Evolutionary conservation across 2,329 filamentous ascomycete genomes (phyloP).

Genomic region (Cucurbitaria berberidis): DNA sequence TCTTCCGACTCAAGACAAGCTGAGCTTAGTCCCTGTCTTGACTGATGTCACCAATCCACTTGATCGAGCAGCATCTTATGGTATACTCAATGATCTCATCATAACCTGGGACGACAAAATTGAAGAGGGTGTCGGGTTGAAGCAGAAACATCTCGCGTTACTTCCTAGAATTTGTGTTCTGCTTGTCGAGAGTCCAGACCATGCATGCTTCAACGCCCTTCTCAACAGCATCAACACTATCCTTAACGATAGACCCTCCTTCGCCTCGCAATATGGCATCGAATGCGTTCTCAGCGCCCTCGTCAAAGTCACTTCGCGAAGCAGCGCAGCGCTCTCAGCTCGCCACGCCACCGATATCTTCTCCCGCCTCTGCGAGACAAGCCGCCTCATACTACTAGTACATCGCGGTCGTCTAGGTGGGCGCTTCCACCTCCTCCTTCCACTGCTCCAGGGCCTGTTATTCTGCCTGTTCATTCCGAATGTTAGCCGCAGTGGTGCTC

Average conservation of each 20-base stretch:
- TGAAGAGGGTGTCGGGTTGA: slow-evolving; percentile 27
- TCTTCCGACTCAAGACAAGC: slow-evolving; percentile 26
- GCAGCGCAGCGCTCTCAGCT: slow-evolving; percentile 34
- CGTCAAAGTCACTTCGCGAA: slow-evolving; percentile 42
- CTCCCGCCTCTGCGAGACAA: slow-evolving; percentile 60
- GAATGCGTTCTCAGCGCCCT: slow-evolving; percentile 51
- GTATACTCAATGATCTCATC: slow-evolving; percentile 35
- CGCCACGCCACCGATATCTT: slow-evolving; percentile 53
- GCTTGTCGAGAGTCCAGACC: slow-evolving; percentile 58
- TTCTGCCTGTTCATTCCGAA: slow-evolving; percentile 61
- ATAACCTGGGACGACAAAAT: slow-evolving; percentile 36
- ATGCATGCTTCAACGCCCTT: slow-evolving; percentile 57
- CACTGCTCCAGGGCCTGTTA: slow-evolving; percentile 61
- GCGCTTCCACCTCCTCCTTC: slow-evolving; percentile 65
- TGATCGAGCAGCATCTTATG: slow-evolving; percentile 23
- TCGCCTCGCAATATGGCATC: slow-evolving; percentile 53
- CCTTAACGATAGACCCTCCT: slow-evolving; percentile 41
- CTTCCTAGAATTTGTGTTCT: slow-evolving; percentile 33
- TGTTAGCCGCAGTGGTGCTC: slow-evolving; percentile 30
- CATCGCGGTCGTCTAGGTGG: slow-evolving; percentile 65
- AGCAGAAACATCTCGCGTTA: slow-evolving; percentile 35
- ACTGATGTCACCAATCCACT: slow-evolving; percentile 9
- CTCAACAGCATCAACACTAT: slow-evolving; percentile 58
- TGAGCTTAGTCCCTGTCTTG: slow-evolving; percentile 25
- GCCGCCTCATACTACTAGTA: slow-evolving; percentile 61